Evolutionary conservation across 2,329 filamentous ascomycete genomes (phyloP).

Genomic region (Phyllosticta citribraziliensis): DNA sequence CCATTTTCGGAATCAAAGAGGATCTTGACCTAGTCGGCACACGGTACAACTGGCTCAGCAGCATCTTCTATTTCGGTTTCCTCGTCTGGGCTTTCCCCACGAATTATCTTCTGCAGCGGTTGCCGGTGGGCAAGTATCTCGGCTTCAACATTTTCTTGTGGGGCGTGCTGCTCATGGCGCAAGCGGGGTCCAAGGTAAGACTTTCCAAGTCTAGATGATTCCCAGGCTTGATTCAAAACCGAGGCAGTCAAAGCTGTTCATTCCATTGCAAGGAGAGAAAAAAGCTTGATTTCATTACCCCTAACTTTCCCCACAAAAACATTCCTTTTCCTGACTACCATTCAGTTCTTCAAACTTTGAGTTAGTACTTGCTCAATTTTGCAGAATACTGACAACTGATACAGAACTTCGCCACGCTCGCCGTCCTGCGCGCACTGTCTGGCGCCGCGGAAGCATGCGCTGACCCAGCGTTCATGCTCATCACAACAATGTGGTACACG

Average conservation of each 20-base stretch:
- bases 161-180: conserved; percentile 33
- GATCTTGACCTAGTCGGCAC: conserved; percentile 48
- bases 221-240: not conserved
- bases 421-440: conserved; percentile 46
- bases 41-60: conserved; percentile 48
- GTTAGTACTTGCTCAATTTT: not conserved
- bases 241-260: not conserved
- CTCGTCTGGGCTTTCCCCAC: conserved; percentile 46
- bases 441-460: conserved; percentile 48
- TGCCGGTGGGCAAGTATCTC: conserved; percentile 43
- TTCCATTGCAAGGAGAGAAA: too few species aligned
- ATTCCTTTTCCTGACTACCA: not conserved
- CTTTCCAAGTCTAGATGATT: conserved; percentile 11
- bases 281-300: too few species aligned
- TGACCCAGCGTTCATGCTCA: conserved; percentile 53
- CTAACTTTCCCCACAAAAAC: too few species aligned
- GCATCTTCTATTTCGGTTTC: conserved; percentile 48
- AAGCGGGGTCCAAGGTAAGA: conserved; percentile 21
- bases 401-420: conserved; percentile 43
- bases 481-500: conserved; percentile 58
- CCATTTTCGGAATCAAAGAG: conserved; percentile 53
- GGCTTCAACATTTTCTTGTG: conserved; percentile 50
- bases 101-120: conserved; percentile 36
- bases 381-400: not conserved
- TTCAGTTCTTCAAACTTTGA: not conserved